Percentiles rank a stretch among this genome's conserved stretches.
Conservation (phyloP, 768 basidiomycete species). For the Pisolithus tinctorius region DNA sequence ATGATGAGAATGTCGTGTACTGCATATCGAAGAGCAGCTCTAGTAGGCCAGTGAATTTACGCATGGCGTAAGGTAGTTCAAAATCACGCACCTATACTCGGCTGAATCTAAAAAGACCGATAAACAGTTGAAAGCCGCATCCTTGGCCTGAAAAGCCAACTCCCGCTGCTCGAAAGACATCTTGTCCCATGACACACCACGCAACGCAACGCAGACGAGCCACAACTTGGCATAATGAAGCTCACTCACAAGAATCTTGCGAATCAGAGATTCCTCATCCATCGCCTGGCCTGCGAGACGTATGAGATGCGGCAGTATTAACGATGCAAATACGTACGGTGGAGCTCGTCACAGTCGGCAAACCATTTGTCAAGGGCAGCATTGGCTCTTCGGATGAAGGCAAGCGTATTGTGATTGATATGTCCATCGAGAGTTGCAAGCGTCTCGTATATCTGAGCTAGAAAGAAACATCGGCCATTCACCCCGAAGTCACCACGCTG, state of each 20-base stretch:
- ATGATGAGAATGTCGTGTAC: conserved; percentile 92
- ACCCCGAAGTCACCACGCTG: background rate
- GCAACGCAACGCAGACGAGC: conserved; percentile 88
- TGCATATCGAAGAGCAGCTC: conserved; percentile 85
- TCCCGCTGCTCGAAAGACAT: conserved; percentile 95
- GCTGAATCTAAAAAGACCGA: conserved; percentile 76
- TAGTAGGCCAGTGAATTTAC: conserved; percentile 21
- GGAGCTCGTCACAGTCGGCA: conserved; percentile 79
- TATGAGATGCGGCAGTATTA: background rate
- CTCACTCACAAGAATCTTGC: conserved; percentile 84
- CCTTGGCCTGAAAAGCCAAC: conserved; percentile 91
- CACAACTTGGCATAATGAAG: conserved; percentile 91
- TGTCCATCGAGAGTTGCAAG: conserved; percentile 81
- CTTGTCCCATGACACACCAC: conserved; percentile 93
- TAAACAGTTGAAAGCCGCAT: conserved; percentile 81
- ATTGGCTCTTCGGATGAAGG: conserved; percentile 83
- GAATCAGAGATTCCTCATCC: conserved; percentile 79
- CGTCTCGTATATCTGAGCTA: conserved; percentile 92
- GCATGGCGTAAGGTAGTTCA: background rate
- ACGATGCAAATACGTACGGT: conserved; percentile 44
- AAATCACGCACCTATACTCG: conserved; percentile 61
- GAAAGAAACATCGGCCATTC: conserved; percentile 2
- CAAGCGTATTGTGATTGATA: conserved; percentile 76
- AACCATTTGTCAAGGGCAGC: conserved; percentile 89
- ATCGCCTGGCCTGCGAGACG: conserved; percentile 54